phyloP scores from a whole-genome alignment of 225 moss, liverwort and hornwort genomes.

The Bryum argenteum region DNA sequence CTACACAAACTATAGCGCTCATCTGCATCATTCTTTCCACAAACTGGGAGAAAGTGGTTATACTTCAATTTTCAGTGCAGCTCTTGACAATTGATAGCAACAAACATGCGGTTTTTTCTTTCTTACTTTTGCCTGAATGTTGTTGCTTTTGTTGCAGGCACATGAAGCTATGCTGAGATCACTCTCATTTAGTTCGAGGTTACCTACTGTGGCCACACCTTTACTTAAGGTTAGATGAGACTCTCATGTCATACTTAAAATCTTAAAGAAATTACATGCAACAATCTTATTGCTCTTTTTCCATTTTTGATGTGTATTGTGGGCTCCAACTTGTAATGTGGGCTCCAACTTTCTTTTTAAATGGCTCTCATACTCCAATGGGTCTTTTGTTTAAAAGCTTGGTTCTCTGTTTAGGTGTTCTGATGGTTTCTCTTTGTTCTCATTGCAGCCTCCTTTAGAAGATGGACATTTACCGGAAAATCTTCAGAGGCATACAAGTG shows the following conservation, averaged over 20 bases:
- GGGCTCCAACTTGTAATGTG: background rate
- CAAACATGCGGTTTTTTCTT: background rate
- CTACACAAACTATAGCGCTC: constrained; percentile 46
- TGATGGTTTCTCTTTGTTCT: background rate
- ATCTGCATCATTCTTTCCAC: constrained; percentile 35
- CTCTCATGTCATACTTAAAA: background rate
- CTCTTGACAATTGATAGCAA: background rate
- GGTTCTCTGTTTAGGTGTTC: background rate
- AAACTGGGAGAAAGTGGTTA: constrained; percentile 58
- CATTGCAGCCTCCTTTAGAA: constrained; percentile 41
- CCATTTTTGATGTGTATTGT: background rate
- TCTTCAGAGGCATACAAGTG: constrained; percentile 11
- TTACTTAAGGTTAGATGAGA: constrained; percentile 34
- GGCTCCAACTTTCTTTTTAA: background rate
- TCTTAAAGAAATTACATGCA: background rate
- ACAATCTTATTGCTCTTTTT: background rate
- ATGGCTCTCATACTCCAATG: background rate
- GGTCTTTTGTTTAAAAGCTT: background rate
- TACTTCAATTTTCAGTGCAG: background rate
- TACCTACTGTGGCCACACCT: constrained; percentile 27
- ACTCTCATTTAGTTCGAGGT: constrained; percentile 27
- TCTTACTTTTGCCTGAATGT: too few relatives aligned
- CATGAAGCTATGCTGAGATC: constrained; percentile 41
- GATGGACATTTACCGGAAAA: constrained; percentile 11
- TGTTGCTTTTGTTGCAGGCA: constrained; percentile 34